Evolutionary conservation across 2,329 filamentous ascomycete genomes (phyloP), one percentile per base, ranked within the genome.

Genomic region (Trichoderma pleuroti): DNA sequence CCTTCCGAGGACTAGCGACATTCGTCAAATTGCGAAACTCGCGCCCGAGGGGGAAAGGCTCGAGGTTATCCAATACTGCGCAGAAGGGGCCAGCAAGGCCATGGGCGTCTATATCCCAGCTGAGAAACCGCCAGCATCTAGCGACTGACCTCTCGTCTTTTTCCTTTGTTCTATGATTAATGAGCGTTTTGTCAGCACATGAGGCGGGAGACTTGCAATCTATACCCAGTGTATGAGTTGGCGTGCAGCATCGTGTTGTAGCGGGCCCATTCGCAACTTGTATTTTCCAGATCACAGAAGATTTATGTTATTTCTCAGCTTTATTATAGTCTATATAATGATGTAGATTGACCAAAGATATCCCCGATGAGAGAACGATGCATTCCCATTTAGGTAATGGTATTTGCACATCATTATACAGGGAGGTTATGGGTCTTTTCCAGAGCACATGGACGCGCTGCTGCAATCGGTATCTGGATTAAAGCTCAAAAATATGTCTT

Each of bases 1-100:
- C 77, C 84, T 99, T 21, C 96, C 97, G 1, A 87, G 97, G 71
- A 96, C 91, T 1, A 95, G 93, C 72, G 90, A 97, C 79, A 79
- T 97, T 66, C 87, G 90, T 64, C 94, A 97, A 80, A 85, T 97
- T 72, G 92, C 93, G 5, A 85, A 80, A 73, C 77, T 91, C 36
- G 83, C 82, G 1, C 83, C 84, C 1, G 74, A 82, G 3, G 81
- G 82, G 12, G 81, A 79, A 28, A 92, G 91, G 81, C 84, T 93
- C 21, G 88, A 91, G 57, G 90, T 95, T 30, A 88, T 93, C 62
- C 96, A 99, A 82, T 98, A 98, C 79, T 97, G 94, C 78, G 93
- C 97, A 83, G 86, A 92, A 75, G 93, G 94, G 14, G 92, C 92
- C 8, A 98, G 94, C 80, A 98, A 98, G 81, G 92, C 91, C 68